Conservation (phyloP, 441 rosid species). For the Syzygium syzygioides region DNA sequence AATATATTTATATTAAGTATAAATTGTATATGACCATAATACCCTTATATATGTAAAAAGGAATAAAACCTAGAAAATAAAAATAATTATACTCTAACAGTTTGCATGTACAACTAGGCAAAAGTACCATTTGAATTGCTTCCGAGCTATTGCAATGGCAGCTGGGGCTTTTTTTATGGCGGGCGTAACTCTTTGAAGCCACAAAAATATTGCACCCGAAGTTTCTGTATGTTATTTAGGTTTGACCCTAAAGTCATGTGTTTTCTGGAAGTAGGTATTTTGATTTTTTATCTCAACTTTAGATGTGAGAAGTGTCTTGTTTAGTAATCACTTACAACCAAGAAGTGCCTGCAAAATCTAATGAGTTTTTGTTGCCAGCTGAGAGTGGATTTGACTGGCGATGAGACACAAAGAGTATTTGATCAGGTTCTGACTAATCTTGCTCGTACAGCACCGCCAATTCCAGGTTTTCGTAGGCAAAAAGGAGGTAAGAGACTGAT, state of each 20-base stretch:
- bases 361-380: constrained; percentile 23
- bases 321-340: background rate
- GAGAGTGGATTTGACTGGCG: constrained; percentile 50
- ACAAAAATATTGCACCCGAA: background rate
- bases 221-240: background rate
- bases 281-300: background rate
- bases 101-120: background rate
- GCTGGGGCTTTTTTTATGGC: background rate
- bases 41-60: too few species aligned
- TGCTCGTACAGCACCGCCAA: constrained; percentile 49
- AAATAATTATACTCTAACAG: too few species aligned
- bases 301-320: background rate
- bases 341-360: background rate
- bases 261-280: background rate
- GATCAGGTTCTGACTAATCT: constrained; percentile 36
- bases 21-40: too few species aligned
- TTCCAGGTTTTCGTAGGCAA: constrained; percentile 56
- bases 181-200: background rate
- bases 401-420: constrained; percentile 40
- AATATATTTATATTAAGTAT: too few species aligned
- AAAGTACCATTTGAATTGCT: background rate
- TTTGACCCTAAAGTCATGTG: background rate
- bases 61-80: too few species aligned
- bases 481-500: constrained; percentile 46
- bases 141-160: background rate